phyloP scores from a whole-genome alignment of 2,329 filamentous ascomycete genomes.

The Xylaria arbuscula region DNA sequence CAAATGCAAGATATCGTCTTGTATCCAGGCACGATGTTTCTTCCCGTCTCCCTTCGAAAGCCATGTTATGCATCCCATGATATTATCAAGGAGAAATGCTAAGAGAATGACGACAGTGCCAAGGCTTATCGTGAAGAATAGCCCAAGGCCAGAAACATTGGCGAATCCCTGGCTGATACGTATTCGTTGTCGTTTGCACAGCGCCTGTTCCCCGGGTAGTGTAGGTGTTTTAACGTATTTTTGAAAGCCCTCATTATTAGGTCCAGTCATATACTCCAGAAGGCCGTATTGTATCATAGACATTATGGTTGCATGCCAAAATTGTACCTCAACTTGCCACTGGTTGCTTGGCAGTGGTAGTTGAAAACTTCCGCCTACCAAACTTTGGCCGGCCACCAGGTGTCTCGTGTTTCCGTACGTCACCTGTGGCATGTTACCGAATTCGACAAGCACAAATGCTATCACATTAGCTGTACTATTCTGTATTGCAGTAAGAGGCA shows the following conservation, averaged over 20 bases:
- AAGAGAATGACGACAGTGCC: conserved; percentile 8
- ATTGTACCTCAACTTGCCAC: conserved; percentile 11
- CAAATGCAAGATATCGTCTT: conserved; percentile 15
- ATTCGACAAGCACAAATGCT: not conserved
- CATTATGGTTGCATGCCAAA: conserved; percentile 7
- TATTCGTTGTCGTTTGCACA: conserved; percentile 14
- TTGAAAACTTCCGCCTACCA: not conserved
- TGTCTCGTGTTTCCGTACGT: not conserved
- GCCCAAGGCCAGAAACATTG: conserved; percentile 10
- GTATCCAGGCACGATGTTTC: conserved; percentile 15
- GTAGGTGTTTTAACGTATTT: not conserved
- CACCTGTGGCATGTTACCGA: not conserved
- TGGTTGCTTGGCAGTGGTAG: conserved; percentile 18
- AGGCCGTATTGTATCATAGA: conserved; percentile 6
- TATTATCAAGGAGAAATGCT: not conserved
- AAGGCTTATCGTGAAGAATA: conserved; percentile 10
- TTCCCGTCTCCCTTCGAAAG: conserved; percentile 6
- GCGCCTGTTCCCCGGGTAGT: not conserved
- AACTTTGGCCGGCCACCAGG: not conserved
- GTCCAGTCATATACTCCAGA: not conserved
- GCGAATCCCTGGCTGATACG: conserved; percentile 10
- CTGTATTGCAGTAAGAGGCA: conserved; percentile 1
- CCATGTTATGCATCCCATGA: not conserved
- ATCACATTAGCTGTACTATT: not conserved
- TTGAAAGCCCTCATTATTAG: not conserved